Percentiles rank a stretch among this genome's conserved stretches.
Evolutionary conservation across 2,329 filamentous ascomycete genomes (phyloP).

Genomic region (Aureobasidium sp.): DNA sequence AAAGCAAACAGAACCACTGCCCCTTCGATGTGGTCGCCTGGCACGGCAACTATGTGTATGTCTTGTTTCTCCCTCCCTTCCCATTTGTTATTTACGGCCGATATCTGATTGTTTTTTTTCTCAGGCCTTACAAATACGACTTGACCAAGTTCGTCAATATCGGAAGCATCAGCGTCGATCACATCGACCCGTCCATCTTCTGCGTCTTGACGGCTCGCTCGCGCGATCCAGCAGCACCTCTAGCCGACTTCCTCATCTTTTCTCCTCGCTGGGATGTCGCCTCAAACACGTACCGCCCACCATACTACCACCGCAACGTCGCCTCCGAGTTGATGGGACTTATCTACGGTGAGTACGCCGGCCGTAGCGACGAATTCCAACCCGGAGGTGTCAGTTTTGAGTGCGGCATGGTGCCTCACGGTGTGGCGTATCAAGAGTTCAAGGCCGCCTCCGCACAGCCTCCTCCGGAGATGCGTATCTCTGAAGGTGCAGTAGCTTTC

Average conservation of each 20-base stretch:
- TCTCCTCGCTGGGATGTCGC: slow-evolving; percentile 34
- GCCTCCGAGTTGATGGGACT: slow-evolving; percentile 33
- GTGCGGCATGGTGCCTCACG: slow-evolving; percentile 32
- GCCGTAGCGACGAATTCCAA: slow-evolving; percentile 37
- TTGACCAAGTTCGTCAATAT: slow-evolving; percentile 42
- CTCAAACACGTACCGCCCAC: slow-evolving; percentile 32
- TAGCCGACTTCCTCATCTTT: slow-evolving; percentile 34
- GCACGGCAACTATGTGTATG: slow-evolving; percentile 37
- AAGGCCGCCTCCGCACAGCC: slow-evolving; percentile 44
- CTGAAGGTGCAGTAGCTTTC: slow-evolving; percentile 37
- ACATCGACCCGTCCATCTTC: slow-evolving; percentile 34
- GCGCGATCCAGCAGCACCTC: slow-evolving; percentile 30
- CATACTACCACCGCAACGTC: slow-evolving; percentile 34
- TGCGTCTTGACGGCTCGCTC: slow-evolving; percentile 33
- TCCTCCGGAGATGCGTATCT: slow-evolving; percentile 40
- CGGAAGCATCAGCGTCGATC: slow-evolving; percentile 33
- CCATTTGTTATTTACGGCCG: background rate
- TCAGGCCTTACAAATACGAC: slow-evolving; percentile 40
- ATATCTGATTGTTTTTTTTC: background rate
- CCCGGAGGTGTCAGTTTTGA: slow-evolving; percentile 33
- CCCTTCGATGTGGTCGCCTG: slow-evolving; percentile 39
- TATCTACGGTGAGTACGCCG: slow-evolving; percentile 31
- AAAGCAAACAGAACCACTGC: slow-evolving; percentile 32
- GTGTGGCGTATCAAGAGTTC: slow-evolving; percentile 38
- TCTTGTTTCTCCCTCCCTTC: background rate